Base-by-base conservation (phyloP, 352 stramenopile species). In the Phytophthora podocarpi region DNA sequence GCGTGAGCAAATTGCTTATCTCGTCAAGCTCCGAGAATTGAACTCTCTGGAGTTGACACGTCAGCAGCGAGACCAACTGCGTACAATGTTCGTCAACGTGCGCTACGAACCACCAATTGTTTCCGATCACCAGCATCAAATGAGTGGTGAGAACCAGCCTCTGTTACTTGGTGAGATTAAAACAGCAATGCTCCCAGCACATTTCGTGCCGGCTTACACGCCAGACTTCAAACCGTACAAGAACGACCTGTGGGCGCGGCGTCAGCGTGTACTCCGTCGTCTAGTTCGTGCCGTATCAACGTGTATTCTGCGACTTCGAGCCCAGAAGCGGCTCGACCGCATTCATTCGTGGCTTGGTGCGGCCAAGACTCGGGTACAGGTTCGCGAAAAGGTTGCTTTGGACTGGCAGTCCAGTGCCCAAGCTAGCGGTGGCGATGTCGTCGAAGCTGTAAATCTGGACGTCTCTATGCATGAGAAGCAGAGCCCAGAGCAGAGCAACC, bases 191-290 rank as follows among this genome's bases (percentile, higher is more conserved):
- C 62, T 93, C 13, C 78, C 81, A 7, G 83, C 70, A 4, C 64
- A 85, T 28, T 85, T 78, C 24, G 30, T 53, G 27, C 55, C 54
- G 16, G 43, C 43, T 6, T 68, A 80, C 51, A 35, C 31, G 6
- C 79, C 81, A 0, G 83, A 95, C 41, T 97, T 93, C 49, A 95
- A 97, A 52, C 55, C 59, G 23, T 91, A 95, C 72, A 90, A 91
- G 69, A 97, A 96, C 56, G 87, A 97, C 58, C 43, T 97, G 57
- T 97, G 89, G 91, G 49, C 58, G 1, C 71, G 85, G 10, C 84
- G 86, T 28, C 80, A 87, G 30, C 85, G 82, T 30, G 57, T 90
- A 27, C 62, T 87, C 5, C 81, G 89, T 64, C 72, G 83, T n/a
- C 60, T 96, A 16, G 52, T 91, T 15, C 74, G 85, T 15, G 76